phyloP scores from a whole-genome alignment of 805 yeast genomes.

The Ogataea corticis region DNA sequence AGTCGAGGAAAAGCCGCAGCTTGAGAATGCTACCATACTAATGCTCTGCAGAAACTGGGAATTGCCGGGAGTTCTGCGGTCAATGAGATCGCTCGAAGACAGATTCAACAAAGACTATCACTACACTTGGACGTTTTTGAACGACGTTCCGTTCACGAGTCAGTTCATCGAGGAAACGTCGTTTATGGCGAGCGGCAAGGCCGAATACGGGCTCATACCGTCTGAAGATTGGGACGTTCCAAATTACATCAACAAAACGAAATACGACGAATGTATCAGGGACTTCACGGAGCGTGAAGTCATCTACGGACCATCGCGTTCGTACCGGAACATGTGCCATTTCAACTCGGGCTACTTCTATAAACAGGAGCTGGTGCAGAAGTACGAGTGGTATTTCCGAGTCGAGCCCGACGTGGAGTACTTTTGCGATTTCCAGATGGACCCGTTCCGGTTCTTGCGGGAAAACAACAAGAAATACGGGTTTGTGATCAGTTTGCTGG shows the following conservation, averaged over 20 bases:
- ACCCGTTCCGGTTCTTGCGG: constrained; percentile 81
- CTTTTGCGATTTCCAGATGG: constrained; percentile 85
- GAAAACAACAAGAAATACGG: constrained; percentile 80
- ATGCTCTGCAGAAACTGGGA: constrained; percentile 89
- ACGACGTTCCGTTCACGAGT: constrained; percentile 67
- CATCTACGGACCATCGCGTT: constrained; percentile 62
- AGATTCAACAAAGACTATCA: constrained; percentile 64
- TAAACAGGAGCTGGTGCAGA: constrained; percentile 66
- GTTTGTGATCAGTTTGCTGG: constrained; percentile 80
- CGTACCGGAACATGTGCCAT: constrained; percentile 92
- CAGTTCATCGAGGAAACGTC: constrained; percentile 63
- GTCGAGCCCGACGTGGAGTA: constrained; percentile 92
- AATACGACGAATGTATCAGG: constrained; percentile 46
- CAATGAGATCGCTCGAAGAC: constrained; percentile 80
- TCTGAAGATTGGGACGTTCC: constrained; percentile 79
- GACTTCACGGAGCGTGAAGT: constrained; percentile 48
- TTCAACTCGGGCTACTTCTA: constrained; percentile 91
- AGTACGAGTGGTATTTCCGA: constrained; percentile 90
- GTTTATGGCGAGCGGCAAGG: constrained; percentile 63
- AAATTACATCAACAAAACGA: constrained; percentile 59
- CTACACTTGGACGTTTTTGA: constrained; percentile 79
- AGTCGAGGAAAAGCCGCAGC: constrained; percentile 18
- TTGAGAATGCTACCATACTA: constrained; percentile 83
- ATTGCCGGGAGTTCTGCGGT: constrained; percentile 64
- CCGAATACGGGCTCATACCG: constrained; percentile 69